A percentile compares a stretch with the other conserved stretches of the same genome.
phyloP scores from a whole-genome alignment of 345 rosid species.

The Eutrema japonicum region DNA sequence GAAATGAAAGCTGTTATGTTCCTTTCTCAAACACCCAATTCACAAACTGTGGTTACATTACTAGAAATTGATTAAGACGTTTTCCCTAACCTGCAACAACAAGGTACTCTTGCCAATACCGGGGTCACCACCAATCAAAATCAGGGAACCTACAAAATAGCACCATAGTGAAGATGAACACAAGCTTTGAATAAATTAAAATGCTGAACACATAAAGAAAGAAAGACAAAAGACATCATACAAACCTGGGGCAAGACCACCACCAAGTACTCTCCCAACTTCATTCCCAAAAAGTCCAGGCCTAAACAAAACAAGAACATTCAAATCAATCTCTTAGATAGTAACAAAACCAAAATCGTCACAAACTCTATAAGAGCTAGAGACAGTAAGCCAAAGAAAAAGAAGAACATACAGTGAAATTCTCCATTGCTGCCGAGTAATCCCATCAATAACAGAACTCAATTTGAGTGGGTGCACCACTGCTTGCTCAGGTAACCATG shows the following conservation, averaged over 20 bases:
- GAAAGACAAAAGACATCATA: slow-evolving; percentile 12
- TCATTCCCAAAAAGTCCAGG: slow-evolving; percentile 78
- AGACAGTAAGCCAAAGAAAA: background rate
- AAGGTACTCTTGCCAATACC: slow-evolving; percentile 98
- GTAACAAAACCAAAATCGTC: background rate
- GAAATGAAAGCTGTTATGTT: background rate
- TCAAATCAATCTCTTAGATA: slow-evolving; percentile 8
- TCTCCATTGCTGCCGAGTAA: slow-evolving; percentile 65
- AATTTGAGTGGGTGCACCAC: slow-evolving; percentile 57
- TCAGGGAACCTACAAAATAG: slow-evolving; percentile 70
- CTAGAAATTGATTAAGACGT: slow-evolving; percentile 5
- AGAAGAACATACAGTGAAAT: slow-evolving; percentile 63
- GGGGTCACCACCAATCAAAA: slow-evolving; percentile 94
- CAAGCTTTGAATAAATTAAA: background rate
- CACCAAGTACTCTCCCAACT: slow-evolving; percentile 92
- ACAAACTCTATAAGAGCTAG: background rate
- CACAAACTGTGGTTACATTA: slow-evolving; percentile 5
- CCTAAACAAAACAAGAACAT: slow-evolving; percentile 45
- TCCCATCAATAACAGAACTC: slow-evolving; percentile 62
- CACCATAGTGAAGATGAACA: background rate
- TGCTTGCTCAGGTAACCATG: slow-evolving; percentile 69
- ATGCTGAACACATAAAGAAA: background rate
- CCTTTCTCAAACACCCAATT: background rate
- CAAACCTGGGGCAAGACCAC: slow-evolving; percentile 95
- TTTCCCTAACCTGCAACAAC: slow-evolving; percentile 68